These are phyloP conservation scores for Chloroidium sp. DNA, from an alignment of 163 green algal genomes.

Conservation along the genomic window DNA sequence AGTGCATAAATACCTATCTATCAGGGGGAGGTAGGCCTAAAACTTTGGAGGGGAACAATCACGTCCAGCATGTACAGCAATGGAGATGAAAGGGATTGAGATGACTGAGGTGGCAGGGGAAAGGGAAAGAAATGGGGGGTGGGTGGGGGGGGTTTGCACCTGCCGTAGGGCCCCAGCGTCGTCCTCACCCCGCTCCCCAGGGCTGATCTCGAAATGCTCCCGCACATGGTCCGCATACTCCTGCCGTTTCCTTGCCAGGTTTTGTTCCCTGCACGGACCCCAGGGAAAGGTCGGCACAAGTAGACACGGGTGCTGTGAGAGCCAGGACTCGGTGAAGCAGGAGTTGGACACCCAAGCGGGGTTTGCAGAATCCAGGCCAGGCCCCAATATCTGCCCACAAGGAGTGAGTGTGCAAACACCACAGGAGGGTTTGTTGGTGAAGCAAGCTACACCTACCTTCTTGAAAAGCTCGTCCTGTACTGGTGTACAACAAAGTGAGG, in stretches of 20 bases:
- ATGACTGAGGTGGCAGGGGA: not conserved
- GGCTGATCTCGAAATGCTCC: slow-evolving; percentile 69
- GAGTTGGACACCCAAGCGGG: too few species aligned
- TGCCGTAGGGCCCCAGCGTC: slow-evolving; percentile 65
- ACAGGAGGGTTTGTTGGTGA: too few species aligned
- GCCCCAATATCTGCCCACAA: too few species aligned
- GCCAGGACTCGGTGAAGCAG: too few species aligned
- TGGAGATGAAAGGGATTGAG: not conserved
- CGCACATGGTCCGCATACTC: slow-evolving; percentile 78
- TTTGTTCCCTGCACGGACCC: slow-evolving; percentile 24
- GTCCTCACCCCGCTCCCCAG: slow-evolving; percentile 50
- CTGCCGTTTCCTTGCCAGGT: slow-evolving; percentile 60
- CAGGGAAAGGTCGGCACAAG: too few species aligned
- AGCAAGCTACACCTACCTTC: too few species aligned
- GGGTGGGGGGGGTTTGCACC: slow-evolving; percentile 21
- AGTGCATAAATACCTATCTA: slow-evolving; percentile 50
- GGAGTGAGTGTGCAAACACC: too few species aligned
- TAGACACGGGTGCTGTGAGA: too few species aligned
- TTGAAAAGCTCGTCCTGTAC: too few species aligned
- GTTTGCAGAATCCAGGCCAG: too few species aligned
- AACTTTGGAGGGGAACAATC: not conserved
- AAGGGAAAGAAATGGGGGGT: not conserved
- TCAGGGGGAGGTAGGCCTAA: not conserved
- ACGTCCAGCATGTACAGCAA: not conserved
- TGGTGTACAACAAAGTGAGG: too few species aligned